Percentiles rank a stretch among this genome's conserved stretches.
Conservation (phyloP, 1,284 basidiomycete genomes). For the Sphagnurus paluster region DNA sequence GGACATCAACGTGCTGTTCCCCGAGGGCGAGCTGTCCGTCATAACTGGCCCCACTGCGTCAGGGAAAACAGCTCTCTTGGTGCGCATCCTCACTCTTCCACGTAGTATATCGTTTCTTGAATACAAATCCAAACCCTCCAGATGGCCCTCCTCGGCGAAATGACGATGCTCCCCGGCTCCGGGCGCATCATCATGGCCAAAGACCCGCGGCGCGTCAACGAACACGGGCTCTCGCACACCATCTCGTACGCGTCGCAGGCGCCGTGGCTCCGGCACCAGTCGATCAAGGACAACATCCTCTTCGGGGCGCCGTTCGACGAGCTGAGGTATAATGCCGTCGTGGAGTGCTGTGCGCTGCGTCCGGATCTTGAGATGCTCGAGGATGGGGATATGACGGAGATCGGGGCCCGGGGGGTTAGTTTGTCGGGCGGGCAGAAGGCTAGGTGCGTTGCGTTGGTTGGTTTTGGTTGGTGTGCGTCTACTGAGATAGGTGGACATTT, state of each 20-base stretch:
- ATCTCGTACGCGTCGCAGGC: conserved; percentile 86
- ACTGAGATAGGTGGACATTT: not conserved
- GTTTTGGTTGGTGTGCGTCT: not conserved
- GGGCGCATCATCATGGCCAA: conserved; percentile 67
- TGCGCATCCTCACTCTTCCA: conserved; percentile 26
- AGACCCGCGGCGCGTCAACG: conserved; percentile 55
- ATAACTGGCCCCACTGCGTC: conserved; percentile 76
- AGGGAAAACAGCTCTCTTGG: conserved; percentile 78
- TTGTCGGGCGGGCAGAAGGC: conserved; percentile 70
- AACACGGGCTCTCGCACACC: conserved; percentile 65
- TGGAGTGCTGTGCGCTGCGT: conserved; percentile 71
- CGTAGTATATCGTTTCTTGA: conserved; percentile 1
- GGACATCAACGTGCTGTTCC: conserved; percentile 69
- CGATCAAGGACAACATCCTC: conserved; percentile 71
- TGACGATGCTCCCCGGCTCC: conserved; percentile 44
- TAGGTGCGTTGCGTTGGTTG: conserved; percentile 31
- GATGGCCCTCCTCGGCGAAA: conserved; percentile 68
- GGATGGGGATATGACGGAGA: conserved; percentile 68
- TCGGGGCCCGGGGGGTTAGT: conserved; percentile 58
- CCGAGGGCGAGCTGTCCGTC: conserved; percentile 63
- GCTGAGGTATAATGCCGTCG: conserved; percentile 61
- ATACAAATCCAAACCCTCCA: conserved; percentile 26
- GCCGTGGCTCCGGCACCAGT: conserved; percentile 78
- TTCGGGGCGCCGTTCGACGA: conserved; percentile 70
- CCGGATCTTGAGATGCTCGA: conserved; percentile 75